These are phyloP conservation scores for Pleurostoma richardsiae DNA, from an alignment of 2,329 filamentous ascomycete genomes.

Conservation along the genomic window DNA sequence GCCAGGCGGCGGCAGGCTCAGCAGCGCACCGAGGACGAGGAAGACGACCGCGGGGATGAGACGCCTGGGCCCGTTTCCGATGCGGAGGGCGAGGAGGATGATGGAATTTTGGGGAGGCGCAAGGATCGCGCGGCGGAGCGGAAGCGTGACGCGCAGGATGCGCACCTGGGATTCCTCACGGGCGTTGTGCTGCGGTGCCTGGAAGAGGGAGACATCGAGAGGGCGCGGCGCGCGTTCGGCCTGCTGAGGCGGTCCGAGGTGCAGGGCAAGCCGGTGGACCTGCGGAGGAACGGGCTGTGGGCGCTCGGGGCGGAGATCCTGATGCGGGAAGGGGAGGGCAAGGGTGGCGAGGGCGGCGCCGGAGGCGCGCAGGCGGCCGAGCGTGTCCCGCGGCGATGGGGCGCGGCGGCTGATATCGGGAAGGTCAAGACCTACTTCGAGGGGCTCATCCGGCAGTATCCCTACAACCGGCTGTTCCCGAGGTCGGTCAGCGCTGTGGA, in stretches of 20 bases:
- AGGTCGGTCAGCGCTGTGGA: conserved; percentile 60
- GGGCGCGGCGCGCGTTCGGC: conserved; percentile 71
- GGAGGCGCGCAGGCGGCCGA: background rate
- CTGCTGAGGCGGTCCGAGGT: conserved; percentile 58
- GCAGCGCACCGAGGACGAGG: background rate
- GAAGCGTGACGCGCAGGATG: conserved; percentile 16
- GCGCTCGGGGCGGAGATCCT: conserved; percentile 80
- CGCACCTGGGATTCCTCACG: conserved; percentile 62
- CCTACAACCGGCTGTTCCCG: conserved; percentile 59
- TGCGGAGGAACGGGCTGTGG: conserved; percentile 70
- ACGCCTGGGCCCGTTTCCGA: conserved; percentile 4
- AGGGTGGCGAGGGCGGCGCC: background rate
- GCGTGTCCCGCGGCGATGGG: conserved; percentile 28
- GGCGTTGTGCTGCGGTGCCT: conserved; percentile 70
- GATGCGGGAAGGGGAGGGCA: conserved; percentile 52
- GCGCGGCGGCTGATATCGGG: conserved; percentile 37
- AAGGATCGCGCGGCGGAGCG: conserved; percentile 27
- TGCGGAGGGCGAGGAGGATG: conserved; percentile 4
- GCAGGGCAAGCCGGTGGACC: conserved; percentile 54
- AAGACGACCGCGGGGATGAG: conserved; percentile 5
- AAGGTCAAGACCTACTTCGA: conserved; percentile 63
- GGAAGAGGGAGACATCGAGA: conserved; percentile 61
- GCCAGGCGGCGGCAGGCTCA: conserved; percentile 3
- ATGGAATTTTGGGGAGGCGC: background rate
- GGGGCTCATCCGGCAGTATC: conserved; percentile 69